Conservation (phyloP, 2,329 filamentous ascomycete species). For the Alternaria dauci region DNA sequence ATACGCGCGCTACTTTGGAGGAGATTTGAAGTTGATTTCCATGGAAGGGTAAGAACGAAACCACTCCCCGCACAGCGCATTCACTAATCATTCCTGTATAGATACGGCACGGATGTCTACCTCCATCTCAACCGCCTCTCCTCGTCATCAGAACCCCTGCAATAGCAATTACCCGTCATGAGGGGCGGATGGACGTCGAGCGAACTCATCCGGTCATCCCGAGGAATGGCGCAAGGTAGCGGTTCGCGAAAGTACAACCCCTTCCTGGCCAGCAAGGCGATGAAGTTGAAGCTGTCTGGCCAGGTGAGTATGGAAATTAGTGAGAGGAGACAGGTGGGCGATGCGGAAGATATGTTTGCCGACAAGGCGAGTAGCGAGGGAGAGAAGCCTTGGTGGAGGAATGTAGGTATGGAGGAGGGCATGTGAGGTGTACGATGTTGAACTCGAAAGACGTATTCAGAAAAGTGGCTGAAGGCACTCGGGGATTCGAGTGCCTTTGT, state of each 20-base stretch:
- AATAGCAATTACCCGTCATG: constrained; percentile 92
- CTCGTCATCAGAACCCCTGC: constrained; percentile 92
- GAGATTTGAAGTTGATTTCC: constrained; percentile 95
- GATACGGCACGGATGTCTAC: constrained; percentile 98
- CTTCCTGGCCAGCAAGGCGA: constrained; percentile 58
- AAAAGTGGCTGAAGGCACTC: not conserved
- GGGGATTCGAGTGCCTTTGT: not conserved
- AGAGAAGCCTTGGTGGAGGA: constrained; percentile 56
- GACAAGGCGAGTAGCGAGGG: constrained; percentile 44
- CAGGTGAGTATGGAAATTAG: constrained; percentile 70
- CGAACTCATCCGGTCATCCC: constrained; percentile 44
- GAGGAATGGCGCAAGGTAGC: constrained; percentile 67
- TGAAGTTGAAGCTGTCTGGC: constrained; percentile 74
- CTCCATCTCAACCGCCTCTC: constrained; percentile 95
- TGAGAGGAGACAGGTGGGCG: constrained; percentile 88
- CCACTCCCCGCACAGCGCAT: not conserved
- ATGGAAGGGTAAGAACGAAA: constrained; percentile 87
- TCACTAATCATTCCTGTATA: constrained; percentile 51
- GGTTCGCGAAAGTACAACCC: constrained; percentile 34
- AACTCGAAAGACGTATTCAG: not conserved
- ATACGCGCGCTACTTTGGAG: constrained; percentile 96
- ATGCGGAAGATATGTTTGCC: constrained; percentile 76
- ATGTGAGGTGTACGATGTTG: constrained; percentile 38
- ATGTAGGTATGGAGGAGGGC: constrained; percentile 60
- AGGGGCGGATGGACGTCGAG: constrained; percentile 68